Evolutionary conservation across 2,329 filamentous ascomycete species (phyloP).

Genomic region (Cladophialophora chaetospira): DNA sequence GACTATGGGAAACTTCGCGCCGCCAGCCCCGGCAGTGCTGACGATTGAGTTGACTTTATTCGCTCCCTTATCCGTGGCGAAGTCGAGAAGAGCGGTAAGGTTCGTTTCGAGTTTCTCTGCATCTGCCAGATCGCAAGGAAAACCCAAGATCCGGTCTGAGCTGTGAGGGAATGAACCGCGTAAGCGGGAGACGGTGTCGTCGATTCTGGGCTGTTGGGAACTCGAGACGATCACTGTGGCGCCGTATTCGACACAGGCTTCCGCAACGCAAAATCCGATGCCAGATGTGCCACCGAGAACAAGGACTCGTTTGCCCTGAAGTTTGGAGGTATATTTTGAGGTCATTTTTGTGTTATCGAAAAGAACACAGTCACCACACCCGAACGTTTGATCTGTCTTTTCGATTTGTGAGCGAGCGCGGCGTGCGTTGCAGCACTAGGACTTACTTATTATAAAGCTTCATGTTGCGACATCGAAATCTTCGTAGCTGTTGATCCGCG

Average conservation of each 20-base stretch:
- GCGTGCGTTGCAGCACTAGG: no score
- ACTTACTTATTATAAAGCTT: no score
- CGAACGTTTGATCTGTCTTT: no score
- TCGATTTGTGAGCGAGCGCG: no score
- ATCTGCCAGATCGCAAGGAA: constrained; percentile 50
- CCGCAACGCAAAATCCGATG: constrained; percentile 55
- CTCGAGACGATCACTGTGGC: constrained; percentile 60
- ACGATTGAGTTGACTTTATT: constrained; percentile 53
- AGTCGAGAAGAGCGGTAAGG: constrained; percentile 46
- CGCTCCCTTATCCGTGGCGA: constrained; percentile 33
- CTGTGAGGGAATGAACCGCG: not conserved
- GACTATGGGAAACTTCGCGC: constrained; percentile 36
- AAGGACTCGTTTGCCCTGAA: constrained; percentile 49
- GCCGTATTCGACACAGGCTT: constrained; percentile 52
- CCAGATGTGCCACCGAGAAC: constrained; percentile 56
- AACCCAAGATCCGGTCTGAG: constrained; percentile 42
- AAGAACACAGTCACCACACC: no score
- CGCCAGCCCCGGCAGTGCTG: constrained; percentile 52
- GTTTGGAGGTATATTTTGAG: constrained; percentile 44
- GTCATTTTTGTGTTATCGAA: no score
- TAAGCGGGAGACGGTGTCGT: constrained; percentile 40
- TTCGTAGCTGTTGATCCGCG: no score
- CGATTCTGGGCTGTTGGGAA: constrained; percentile 43
- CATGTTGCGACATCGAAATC: no score
- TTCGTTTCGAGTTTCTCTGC: constrained; percentile 40